Evolutionary conservation across 179 eudicot genomes (phyloP), one percentile per base, ranked within the genome.

Genomic region (Heliamphora pulchella): DNA sequence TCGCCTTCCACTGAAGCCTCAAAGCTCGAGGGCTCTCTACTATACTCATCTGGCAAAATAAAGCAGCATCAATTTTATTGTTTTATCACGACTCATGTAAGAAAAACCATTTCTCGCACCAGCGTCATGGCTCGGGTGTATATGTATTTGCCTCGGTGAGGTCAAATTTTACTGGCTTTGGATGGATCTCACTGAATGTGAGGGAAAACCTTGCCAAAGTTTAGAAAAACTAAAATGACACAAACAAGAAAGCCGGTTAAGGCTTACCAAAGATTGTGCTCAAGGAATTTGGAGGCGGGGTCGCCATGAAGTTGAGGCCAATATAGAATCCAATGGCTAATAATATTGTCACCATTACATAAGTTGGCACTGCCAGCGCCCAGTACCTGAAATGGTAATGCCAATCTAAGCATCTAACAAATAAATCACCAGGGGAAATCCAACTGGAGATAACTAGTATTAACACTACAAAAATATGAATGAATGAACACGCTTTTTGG

Each of bases 281-380:
- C 17, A 90, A 86, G 83, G 98, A 93, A 85, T 92, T 89, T 61
- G 98, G 95, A 80, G 97, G 89, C 81, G 97, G 97, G 61, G 98
- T 93, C 22, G 86, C 86, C 90, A 91, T 84, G 71, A 95, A 93
- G 87, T 95, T 95, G 75, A 91, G 88, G 81, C 97, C 97, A 58
- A 91, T 95, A 80, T 95, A 95, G 79, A 92, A 95, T 78, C 78
- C 88, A 66, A 95, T 74, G 13, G 86, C 93, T 63, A 92, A 85
- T 77, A 81, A 89, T 74, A 91, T 79, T 54, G 89, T 82, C 78
- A 91, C 95, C 94, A 89, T 90, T 54, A 81, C 83, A 64, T 90
- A 95, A 43, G 91, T 81, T 74, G 98, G 97, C 53, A 89, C 86
- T 58, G 97, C 97, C 81, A 95, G 82, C 54, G 98, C 98, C 98